Evolutionary conservation across 2,329 filamentous ascomycete genomes (phyloP).

Genomic region (Sphaerostilbella broomeana): DNA sequence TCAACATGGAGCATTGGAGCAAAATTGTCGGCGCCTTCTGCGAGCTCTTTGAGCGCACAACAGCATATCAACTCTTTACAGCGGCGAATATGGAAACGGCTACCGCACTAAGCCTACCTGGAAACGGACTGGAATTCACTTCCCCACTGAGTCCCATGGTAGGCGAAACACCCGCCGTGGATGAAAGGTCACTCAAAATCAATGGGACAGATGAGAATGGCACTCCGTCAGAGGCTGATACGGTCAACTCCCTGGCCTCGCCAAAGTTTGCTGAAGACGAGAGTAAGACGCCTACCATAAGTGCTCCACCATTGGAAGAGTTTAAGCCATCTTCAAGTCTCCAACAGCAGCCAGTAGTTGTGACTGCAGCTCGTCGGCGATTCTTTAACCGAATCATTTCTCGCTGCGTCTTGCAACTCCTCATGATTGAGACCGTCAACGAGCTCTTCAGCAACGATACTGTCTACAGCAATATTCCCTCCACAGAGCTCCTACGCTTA

Average conservation of each 20-base stretch:
- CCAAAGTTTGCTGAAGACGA: slow-evolving; percentile 30
- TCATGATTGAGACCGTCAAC: slow-evolving; percentile 99
- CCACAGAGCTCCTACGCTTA: slow-evolving; percentile 76
- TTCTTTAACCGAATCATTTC: slow-evolving; percentile 99
- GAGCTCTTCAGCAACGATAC: slow-evolving; percentile 97
- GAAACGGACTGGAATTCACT: slow-evolving; percentile 48
- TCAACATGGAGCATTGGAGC: slow-evolving; percentile 78
- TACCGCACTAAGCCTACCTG: slow-evolving; percentile 43
- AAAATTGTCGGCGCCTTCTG: slow-evolving; percentile 95
- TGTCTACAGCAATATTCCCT: slow-evolving; percentile 90
- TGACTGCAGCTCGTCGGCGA: slow-evolving; percentile 83
- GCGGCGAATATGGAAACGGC: slow-evolving; percentile 57
- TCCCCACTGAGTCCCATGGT: slow-evolving; percentile 35
- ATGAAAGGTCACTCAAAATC: slow-evolving; percentile 55
- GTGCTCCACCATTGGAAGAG: slow-evolving; percentile 60
- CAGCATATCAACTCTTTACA: slow-evolving; percentile 90
- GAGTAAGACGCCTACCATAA: slow-evolving; percentile 25
- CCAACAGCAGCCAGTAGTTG: slow-evolving; percentile 83
- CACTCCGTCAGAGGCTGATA: slow-evolving; percentile 26
- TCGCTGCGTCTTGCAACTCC: slow-evolving; percentile 89
- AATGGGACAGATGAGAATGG: slow-evolving; percentile 44
- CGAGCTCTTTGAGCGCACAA: slow-evolving; percentile 89
- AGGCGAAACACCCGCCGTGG: slow-evolving; percentile 32
- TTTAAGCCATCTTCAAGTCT: slow-evolving; percentile 71
- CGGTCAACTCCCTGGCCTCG: slow-evolving; percentile 23